phyloP scores from a whole-genome alignment of 257 asterid genomes.

The Perilla frutescens region DNA sequence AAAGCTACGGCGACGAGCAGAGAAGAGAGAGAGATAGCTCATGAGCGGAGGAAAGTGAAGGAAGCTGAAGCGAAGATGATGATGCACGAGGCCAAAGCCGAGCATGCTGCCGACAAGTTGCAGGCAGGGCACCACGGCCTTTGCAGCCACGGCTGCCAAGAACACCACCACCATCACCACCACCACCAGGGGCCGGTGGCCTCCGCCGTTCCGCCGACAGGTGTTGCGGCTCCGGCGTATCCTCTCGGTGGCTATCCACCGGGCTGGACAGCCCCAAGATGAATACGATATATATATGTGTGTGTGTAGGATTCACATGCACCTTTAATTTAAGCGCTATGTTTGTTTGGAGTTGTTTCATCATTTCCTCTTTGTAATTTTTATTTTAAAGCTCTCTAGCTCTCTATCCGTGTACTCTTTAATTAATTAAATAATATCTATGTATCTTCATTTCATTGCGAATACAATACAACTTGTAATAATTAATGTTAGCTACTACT shows the following conservation, averaged over 20 bases:
- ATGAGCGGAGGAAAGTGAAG: conserved; percentile 66
- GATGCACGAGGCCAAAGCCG: conserved; percentile 68
- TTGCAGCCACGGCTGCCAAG: conserved; percentile 1
- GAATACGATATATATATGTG: not conserved
- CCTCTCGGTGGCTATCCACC: conserved; percentile 52
- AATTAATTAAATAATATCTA: too few relatives aligned
- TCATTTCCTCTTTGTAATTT: too few relatives aligned
- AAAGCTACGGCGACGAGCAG: conserved; percentile 52
- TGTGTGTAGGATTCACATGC: too few relatives aligned
- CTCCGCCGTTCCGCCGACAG: conserved; percentile 33
- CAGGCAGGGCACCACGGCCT: conserved; percentile 37
- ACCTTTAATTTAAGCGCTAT: too few relatives aligned
- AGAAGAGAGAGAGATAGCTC: conserved; percentile 62
- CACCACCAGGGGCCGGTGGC: conserved; percentile 26
- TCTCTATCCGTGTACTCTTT: too few relatives aligned
- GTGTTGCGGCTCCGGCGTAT: conserved; percentile 41
- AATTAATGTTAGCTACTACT: too few relatives aligned
- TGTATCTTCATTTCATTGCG: too few relatives aligned
- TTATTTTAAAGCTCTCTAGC: too few relatives aligned
- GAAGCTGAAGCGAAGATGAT: conserved; percentile 83
- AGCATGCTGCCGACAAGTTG: conserved; percentile 55
- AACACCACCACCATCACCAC: conserved; percentile 31
- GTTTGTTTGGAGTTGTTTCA: too few relatives aligned
- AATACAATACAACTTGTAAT: too few relatives aligned
- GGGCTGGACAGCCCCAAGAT: conserved; percentile 34